phyloP scores from a whole-genome alignment of 148 eudicot genomes.

The Rhododendron molle region DNA sequence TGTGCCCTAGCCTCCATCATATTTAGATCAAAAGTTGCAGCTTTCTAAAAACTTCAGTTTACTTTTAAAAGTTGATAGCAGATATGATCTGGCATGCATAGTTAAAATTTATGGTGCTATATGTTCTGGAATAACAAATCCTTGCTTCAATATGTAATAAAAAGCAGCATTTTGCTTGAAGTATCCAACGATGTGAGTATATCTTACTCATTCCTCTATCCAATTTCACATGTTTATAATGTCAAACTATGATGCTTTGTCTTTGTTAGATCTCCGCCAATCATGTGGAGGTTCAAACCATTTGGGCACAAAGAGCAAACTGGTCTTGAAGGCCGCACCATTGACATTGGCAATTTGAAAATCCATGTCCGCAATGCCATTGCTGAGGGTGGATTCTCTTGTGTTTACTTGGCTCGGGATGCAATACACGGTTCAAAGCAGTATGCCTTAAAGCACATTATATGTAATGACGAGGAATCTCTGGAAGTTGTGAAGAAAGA shows the following conservation, averaged over 20 bases:
- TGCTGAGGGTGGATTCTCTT: conserved; percentile 99
- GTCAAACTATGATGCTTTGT: conserved; percentile 17
- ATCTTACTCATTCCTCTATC: background rate
- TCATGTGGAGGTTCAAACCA: conserved; percentile 93
- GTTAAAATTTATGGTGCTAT: background rate
- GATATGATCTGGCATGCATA: background rate
- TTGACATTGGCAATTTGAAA: conserved; percentile 87
- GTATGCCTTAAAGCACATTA: conserved; percentile 92
- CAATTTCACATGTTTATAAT: background rate
- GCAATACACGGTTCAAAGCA: conserved; percentile 72
- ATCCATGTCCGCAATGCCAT: conserved; percentile 68
- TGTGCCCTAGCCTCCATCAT: background rate
- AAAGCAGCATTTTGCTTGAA: background rate
- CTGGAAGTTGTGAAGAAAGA: conserved; percentile 79
- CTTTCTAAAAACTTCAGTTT: background rate
- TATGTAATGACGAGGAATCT: conserved; percentile 94
- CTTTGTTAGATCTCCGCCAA: conserved; percentile 10
- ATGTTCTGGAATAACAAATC: background rate
- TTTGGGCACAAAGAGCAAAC: conserved; percentile 79
- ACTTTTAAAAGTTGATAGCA: background rate
- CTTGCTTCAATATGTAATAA: background rate
- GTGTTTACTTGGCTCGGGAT: conserved; percentile 90
- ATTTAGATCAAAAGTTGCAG: background rate
- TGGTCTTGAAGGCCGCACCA: conserved; percentile 91
- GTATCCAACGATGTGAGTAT: background rate